Percentiles rank a stretch among this genome's conserved stretches.
These are phyloP conservation scores for Fusarium hostae DNA, from an alignment of 2,329 filamentous ascomycete species.

Conservation along the genomic window DNA sequence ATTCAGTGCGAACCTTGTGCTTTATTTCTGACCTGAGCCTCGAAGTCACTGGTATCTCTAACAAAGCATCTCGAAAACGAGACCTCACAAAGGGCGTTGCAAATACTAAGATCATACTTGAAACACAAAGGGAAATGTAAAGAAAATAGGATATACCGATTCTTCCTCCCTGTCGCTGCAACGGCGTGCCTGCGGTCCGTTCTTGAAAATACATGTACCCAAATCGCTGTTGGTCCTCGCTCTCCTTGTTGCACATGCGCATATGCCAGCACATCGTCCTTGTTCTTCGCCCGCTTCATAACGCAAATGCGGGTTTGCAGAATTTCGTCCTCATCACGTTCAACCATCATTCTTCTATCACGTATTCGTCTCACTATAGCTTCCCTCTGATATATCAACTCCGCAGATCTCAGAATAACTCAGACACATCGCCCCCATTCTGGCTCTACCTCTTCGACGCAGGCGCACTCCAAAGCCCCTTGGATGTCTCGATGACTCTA, in stretches of 20 bases:
- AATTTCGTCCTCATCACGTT: slow-evolving; percentile 2
- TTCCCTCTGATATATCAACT: neutral
- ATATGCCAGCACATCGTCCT: neutral
- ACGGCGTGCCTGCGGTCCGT: slow-evolving; percentile 35
- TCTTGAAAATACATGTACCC: slow-evolving; percentile 9
- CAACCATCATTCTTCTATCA: slow-evolving; percentile 1
- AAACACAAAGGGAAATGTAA: neutral
- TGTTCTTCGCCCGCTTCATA: neutral
- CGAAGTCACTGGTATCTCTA: slow-evolving; percentile 29
- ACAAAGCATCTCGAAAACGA: slow-evolving; percentile 6
- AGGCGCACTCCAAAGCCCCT: slow-evolving; percentile 67
- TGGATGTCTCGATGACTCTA: slow-evolving; percentile 70
- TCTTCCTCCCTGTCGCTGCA: neutral
- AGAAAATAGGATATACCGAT: slow-evolving; percentile 9
- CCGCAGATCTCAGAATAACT: neutral
- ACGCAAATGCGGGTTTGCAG: neutral
- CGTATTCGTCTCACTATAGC: neutral
- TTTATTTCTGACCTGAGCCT: slow-evolving; percentile 13
- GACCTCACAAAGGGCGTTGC: neutral
- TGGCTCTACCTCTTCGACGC: slow-evolving; percentile 42
- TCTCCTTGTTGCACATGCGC: neutral
- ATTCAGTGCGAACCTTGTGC: neutral
- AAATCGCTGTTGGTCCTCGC: slow-evolving; percentile 1
- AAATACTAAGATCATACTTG: neutral
- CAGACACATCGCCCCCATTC: neutral